These are phyloP conservation scores for Cornus controversa DNA, from an alignment of 148 eudicot genomes.

Conservation along the genomic window DNA sequence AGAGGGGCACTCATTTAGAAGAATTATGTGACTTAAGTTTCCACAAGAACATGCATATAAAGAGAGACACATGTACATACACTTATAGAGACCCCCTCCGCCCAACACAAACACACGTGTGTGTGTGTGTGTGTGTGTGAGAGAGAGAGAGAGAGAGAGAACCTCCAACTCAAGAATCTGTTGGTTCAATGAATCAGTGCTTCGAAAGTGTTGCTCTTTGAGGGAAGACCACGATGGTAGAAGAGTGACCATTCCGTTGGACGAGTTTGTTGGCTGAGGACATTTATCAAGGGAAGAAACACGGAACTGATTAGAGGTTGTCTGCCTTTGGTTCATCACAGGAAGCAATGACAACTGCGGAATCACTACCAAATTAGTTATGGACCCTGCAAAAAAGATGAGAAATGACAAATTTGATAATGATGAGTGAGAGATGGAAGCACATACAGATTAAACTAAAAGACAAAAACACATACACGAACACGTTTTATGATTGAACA, in stretches of 20 bases:
- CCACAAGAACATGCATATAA: no score
- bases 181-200: constrained; percentile 16
- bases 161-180: constrained; percentile 25
- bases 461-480: neutral
- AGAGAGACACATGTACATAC: neutral
- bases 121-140: no score
- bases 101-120: no score
- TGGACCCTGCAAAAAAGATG: constrained; percentile 14
- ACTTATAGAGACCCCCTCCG: no score
- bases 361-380: constrained; percentile 26
- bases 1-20: no score
- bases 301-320: neutral
- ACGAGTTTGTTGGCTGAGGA: constrained; percentile 6
- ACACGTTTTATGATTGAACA: no score
- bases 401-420: neutral
- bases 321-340: constrained; percentile 12
- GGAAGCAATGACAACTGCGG: constrained; percentile 15
- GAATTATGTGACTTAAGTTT: no score
- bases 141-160: neutral
- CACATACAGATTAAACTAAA: no score
- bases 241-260: neutral
- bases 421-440: neutral
- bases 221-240: neutral
- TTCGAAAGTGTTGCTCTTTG: neutral
- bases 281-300: constrained; percentile 17